Conservation (phyloP, 2,329 filamentous ascomycete genomes). For the Sporothrix schenckii region DNA sequence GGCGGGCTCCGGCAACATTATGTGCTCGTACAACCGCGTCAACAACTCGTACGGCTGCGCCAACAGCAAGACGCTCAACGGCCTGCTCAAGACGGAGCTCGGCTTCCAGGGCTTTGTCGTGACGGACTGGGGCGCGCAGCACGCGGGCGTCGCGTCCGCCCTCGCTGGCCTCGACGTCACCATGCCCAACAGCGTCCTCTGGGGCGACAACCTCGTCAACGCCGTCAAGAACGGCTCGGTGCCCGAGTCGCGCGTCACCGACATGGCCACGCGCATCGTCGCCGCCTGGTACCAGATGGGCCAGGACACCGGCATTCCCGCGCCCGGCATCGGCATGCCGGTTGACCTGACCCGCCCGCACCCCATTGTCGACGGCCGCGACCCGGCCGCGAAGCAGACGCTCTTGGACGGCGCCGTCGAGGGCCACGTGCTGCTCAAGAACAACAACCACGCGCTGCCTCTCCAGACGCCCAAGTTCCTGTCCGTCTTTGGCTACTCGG, state of each 20-base stretch:
- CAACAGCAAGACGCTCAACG: constrained; percentile 67
- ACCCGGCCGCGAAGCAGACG: constrained; percentile 48
- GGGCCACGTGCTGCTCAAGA: constrained; percentile 67
- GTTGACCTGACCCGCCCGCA: constrained; percentile 54
- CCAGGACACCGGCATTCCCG: constrained; percentile 53
- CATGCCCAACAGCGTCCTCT: constrained; percentile 59
- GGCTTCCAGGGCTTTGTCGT: constrained; percentile 67
- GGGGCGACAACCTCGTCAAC: constrained; percentile 58
- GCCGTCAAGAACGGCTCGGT: constrained; percentile 65
- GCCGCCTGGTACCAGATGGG: constrained; percentile 61
- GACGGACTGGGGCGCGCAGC: constrained; percentile 68
- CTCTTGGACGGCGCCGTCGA: constrained; percentile 62
- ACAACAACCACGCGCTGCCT: constrained; percentile 58
- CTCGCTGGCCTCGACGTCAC: constrained; percentile 71
- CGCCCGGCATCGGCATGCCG: constrained; percentile 57
- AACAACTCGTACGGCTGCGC: constrained; percentile 71
- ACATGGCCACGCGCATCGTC: constrained; percentile 45
- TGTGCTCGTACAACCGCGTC: constrained; percentile 68
- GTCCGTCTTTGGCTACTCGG: constrained; percentile 66
- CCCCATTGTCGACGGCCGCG: constrained; percentile 56
- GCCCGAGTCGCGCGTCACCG: constrained; percentile 53
- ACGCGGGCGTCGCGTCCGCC: constrained; percentile 63
- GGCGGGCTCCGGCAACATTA: constrained; percentile 59
- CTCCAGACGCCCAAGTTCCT: constrained; percentile 55
- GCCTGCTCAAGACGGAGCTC: constrained; percentile 63